These are phyloP conservation scores for Sporothrix globosa DNA, from an alignment of 2,329 filamentous ascomycete genomes.

Conservation along the genomic window DNA sequence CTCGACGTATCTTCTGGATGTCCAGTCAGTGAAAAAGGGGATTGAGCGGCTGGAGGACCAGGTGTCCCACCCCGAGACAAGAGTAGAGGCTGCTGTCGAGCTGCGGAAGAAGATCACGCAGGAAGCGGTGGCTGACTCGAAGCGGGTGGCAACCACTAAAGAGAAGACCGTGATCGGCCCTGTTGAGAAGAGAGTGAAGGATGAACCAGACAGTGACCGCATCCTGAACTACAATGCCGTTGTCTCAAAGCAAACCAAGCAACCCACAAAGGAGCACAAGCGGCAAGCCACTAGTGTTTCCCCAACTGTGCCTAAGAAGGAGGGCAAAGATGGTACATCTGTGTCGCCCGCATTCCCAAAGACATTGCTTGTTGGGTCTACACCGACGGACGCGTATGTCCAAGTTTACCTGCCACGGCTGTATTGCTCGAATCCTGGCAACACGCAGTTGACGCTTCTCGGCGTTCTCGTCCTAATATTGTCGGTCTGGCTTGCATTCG, in stretches of 20 bases:
- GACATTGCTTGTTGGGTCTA: background rate
- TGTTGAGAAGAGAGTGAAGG: background rate
- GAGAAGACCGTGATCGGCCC: background rate
- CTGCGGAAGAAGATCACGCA: constrained; percentile 22
- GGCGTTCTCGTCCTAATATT: constrained; percentile 52
- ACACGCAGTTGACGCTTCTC: constrained; percentile 53
- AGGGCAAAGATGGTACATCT: background rate
- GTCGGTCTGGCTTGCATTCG: constrained; percentile 58
- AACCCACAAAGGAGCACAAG: constrained; percentile 23
- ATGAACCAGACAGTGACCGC: background rate
- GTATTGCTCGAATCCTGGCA: constrained; percentile 48
- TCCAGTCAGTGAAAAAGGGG: constrained; percentile 59
- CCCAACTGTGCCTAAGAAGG: background rate
- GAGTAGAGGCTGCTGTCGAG: background rate
- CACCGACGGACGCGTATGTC: constrained; percentile 44
- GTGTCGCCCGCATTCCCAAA: background rate
- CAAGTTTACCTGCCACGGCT: constrained; percentile 53
- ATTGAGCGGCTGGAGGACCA: constrained; percentile 61
- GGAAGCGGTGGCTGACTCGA: background rate
- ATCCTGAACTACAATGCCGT: background rate
- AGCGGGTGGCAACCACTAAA: background rate
- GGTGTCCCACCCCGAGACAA: constrained; percentile 46
- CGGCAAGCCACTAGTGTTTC: constrained; percentile 5
- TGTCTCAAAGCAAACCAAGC: background rate
- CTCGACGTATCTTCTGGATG: constrained; percentile 55